phyloP scores from a whole-genome alignment of 164 flowering plant species.

The Hamamelis virginiana region DNA sequence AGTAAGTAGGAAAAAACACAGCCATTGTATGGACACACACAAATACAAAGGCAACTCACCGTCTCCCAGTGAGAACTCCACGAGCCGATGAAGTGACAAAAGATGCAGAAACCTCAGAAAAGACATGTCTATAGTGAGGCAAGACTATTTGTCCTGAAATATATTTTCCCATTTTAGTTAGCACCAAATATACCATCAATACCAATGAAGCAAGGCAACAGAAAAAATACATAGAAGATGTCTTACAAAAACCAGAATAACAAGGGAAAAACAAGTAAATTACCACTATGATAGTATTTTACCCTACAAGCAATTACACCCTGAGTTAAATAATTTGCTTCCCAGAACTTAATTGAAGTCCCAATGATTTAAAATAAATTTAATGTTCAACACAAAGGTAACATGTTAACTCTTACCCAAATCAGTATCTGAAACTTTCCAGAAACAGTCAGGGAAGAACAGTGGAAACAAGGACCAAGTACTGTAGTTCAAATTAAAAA shows the following conservation, averaged over 20 bases:
- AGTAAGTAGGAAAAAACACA: not conserved
- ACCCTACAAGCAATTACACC: too few species aligned
- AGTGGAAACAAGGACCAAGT: too few species aligned
- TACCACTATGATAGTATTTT: not conserved
- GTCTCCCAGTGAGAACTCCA: slow-evolving; percentile 73
- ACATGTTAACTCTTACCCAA: too few species aligned
- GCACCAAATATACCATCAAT: not conserved
- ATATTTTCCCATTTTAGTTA: slow-evolving; percentile 2
- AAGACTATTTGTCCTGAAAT: slow-evolving; percentile 63
- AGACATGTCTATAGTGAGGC: slow-evolving; percentile 58
- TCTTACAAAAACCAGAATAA: not conserved
- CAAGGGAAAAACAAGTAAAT: not conserved
- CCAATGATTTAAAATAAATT: too few species aligned
- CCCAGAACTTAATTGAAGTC: too few species aligned
- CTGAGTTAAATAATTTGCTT: too few species aligned
- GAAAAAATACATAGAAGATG: not conserved
- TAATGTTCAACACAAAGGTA: too few species aligned
- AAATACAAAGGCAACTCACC: slow-evolving; percentile 35
- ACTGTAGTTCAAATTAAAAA: too few species aligned
- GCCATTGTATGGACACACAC: not conserved
- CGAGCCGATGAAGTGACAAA: slow-evolving; percentile 40
- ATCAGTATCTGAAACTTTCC: too few species aligned
- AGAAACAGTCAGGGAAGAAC: too few species aligned
- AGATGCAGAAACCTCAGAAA: slow-evolving; percentile 46
- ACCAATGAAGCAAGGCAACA: not conserved